Conservation (phyloP, 2,329 filamentous ascomycete species). For the Claviceps africana region DNA sequence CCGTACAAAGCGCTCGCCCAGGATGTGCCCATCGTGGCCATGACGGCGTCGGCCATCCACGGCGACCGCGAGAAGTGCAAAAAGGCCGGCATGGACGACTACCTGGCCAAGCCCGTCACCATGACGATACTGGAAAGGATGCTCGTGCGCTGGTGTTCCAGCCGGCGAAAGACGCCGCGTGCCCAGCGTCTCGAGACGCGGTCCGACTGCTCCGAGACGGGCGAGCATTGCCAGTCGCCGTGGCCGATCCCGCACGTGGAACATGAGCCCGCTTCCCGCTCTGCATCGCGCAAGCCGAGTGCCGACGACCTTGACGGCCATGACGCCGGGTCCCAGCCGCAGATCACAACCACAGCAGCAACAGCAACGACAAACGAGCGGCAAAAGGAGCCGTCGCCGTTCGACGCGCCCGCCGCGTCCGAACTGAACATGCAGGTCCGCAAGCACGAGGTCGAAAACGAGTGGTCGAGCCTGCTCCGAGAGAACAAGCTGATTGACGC, state of each 20-base stretch:
- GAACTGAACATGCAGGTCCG: slow-evolving; percentile 22
- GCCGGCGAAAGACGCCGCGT: slow-evolving; percentile 13
- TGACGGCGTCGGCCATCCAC: slow-evolving; percentile 68
- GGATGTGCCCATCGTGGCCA: slow-evolving; percentile 62
- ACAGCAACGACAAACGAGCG: slow-evolving; percentile 14
- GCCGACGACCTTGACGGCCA: slow-evolving; percentile 16
- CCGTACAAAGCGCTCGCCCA: slow-evolving; percentile 47
- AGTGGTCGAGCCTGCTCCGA: slow-evolving; percentile 29
- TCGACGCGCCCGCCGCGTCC: slow-evolving; percentile 19
- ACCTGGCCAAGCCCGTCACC: slow-evolving; percentile 60
- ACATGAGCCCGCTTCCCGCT: slow-evolving; percentile 14
- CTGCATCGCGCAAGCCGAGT: slow-evolving; percentile 6
- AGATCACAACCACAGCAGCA: too few relatives aligned
- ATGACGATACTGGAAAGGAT: slow-evolving; percentile 54
- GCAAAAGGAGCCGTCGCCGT: slow-evolving; percentile 27
- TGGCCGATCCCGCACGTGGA: slow-evolving; percentile 26
- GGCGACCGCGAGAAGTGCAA: slow-evolving; percentile 63
- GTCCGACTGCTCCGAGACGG: slow-evolving; percentile 33
- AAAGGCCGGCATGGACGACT: slow-evolving; percentile 63
- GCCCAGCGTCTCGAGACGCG: slow-evolving; percentile 14
- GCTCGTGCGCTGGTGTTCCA: slow-evolving; percentile 52
- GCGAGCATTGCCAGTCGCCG: slow-evolving; percentile 27
- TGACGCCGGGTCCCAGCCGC: too few relatives aligned
- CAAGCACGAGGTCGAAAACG: slow-evolving; percentile 23
- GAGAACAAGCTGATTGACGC: slow-evolving; percentile 34